phyloP scores from a whole-genome alignment of 225 moss, liverwort and hornwort species.

The Sphagnum tenellum region DNA sequence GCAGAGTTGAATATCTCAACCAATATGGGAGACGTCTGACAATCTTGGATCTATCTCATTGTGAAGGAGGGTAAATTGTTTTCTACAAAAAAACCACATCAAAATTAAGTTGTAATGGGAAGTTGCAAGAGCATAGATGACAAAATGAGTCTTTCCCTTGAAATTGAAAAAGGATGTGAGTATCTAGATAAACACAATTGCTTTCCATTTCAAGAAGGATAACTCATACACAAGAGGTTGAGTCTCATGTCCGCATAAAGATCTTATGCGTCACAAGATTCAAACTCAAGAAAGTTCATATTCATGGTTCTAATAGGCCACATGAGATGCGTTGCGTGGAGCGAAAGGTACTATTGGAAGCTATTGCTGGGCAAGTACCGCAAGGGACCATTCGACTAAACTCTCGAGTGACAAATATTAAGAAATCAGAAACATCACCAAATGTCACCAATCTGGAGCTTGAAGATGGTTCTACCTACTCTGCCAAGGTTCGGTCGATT shows the following conservation, averaged over 20 bases:
- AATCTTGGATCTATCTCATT: too few species aligned
- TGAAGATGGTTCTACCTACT: conserved; percentile 19
- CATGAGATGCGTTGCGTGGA: conserved; percentile 43
- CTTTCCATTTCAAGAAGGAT: too few species aligned
- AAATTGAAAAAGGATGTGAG: not conserved
- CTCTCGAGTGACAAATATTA: conserved; percentile 32
- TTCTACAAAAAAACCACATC: too few species aligned
- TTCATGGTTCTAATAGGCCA: conserved; percentile 17
- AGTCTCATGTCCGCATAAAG: too few species aligned
- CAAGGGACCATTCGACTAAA: conserved; percentile 31
- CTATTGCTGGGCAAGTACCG: conserved; percentile 35
- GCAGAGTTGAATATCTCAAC: too few species aligned
- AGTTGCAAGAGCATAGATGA: not conserved
- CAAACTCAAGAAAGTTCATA: not conserved
- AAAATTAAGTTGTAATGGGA: too few species aligned
- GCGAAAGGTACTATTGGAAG: conserved; percentile 33
- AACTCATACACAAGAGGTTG: too few species aligned
- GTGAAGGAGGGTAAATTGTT: too few species aligned
- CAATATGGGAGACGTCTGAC: too few species aligned
- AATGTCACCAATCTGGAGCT: conserved; percentile 42
- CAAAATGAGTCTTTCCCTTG: not conserved
- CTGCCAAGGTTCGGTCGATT: conserved; percentile 23
- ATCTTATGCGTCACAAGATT: not conserved
- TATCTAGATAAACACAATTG: too few species aligned
- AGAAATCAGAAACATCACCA: conserved; percentile 19